phyloP scores from a whole-genome alignment of 2,329 filamentous ascomycete species.

The Blastomyces parvus region DNA sequence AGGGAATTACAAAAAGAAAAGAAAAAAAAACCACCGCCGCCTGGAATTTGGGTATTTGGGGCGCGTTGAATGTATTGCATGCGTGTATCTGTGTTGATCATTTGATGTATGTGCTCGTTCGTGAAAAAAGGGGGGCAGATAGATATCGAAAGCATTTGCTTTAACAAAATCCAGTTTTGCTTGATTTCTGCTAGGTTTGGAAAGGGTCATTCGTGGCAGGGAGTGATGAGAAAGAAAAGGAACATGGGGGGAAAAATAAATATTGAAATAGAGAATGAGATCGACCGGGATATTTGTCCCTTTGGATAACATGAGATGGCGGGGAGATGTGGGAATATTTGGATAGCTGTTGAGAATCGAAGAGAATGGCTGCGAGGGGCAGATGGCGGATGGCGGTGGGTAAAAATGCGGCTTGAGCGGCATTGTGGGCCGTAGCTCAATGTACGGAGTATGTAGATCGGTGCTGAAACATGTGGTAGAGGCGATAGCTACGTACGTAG shows the following conservation, averaged over 20 bases:
- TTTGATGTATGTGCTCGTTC: not conserved
- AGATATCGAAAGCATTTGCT: not conserved
- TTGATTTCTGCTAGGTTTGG: not conserved
- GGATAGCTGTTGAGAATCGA: not conserved
- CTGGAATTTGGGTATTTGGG: no score
- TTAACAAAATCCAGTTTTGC: not conserved
- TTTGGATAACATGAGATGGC: not conserved
- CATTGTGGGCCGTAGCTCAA: not conserved
- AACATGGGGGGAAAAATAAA: not conserved
- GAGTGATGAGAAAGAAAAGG: not conserved
- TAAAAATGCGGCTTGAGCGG: not conserved
- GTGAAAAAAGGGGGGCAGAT: not conserved
- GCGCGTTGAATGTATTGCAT: not conserved
- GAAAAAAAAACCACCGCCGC: no score
- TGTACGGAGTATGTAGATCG: not conserved
- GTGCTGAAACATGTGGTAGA: not conserved
- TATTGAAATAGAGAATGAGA: not conserved
- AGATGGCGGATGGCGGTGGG: no score
- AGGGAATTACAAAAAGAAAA: not conserved
- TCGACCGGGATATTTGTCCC: not conserved
- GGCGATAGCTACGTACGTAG: not conserved
- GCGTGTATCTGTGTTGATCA: not conserved
- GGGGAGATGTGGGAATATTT: not conserved
- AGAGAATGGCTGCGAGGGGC: not conserved
- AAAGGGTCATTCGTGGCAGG: slow-evolving; percentile 1